Evolutionary conservation across 768 basidiomycete genomes (phyloP).

Genomic region (Amanita exitialis): DNA sequence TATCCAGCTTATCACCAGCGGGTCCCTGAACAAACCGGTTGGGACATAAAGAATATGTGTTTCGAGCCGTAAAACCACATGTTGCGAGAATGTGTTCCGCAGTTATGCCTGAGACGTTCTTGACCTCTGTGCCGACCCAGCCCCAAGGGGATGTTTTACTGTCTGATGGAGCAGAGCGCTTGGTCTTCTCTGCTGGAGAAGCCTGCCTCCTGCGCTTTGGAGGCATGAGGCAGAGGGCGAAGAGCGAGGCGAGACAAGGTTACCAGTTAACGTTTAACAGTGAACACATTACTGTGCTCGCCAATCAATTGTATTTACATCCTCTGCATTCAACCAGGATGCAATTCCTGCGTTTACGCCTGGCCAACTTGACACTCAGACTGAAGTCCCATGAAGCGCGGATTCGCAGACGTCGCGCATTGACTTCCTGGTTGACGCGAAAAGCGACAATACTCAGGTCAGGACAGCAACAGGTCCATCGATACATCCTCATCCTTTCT

Average conservation of each 20-base stretch:
- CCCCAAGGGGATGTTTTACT: constrained; percentile 51
- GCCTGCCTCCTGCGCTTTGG: constrained; percentile 48
- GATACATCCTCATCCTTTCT: neutral
- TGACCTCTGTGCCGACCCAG: constrained; percentile 69
- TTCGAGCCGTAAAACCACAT: constrained; percentile 54
- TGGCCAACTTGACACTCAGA: neutral
- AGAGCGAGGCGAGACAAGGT: constrained; percentile 7
- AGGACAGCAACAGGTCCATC: neutral
- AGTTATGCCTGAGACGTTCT: constrained; percentile 47
- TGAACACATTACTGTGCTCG: neutral
- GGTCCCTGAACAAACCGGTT: constrained; percentile 35
- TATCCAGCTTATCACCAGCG: constrained; percentile 34
- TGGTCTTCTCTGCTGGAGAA: constrained; percentile 53
- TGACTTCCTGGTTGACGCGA: constrained; percentile 23
- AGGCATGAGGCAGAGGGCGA: constrained; percentile 28
- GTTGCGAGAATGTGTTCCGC: constrained; percentile 54
- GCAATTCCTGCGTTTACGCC: neutral
- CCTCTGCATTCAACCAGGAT: neutral
- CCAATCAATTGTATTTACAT: constrained; percentile 1
- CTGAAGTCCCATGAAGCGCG: constrained; percentile 23
- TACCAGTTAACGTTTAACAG: neutral
- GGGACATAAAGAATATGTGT: constrained; percentile 39
- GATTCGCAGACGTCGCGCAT: constrained; percentile 34
- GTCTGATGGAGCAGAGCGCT: constrained; percentile 41
- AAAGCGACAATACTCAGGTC: constrained; percentile 27